Conservation (phyloP, 305 asterid species). For the Fraxinus velutina region DNA sequence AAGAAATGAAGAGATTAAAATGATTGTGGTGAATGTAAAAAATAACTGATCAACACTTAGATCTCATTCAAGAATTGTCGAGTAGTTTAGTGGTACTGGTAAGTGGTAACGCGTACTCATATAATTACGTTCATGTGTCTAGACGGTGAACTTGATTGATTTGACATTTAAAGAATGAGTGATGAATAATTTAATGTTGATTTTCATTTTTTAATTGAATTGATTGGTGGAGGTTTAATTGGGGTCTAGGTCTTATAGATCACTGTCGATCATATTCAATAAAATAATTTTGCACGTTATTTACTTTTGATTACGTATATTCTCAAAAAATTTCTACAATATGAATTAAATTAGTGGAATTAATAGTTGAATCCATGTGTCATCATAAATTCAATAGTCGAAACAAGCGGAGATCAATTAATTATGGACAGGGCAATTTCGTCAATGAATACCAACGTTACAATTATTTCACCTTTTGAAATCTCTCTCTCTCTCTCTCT, state of each 20-base stretch:
- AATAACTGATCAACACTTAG: too few species aligned
- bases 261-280: too few species aligned
- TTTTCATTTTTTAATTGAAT: too few species aligned
- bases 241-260: too few species aligned
- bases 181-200: too few species aligned
- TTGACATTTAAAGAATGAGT: neutral
- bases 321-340: too few species aligned
- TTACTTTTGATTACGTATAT: too few species aligned
- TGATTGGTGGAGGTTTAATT: too few species aligned
- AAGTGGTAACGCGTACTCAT: neutral
- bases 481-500: neutral
- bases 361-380: neutral
- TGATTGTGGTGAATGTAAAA: neutral
- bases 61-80: neutral
- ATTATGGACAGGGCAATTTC: conserved; percentile 1
- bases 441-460: conserved; percentile 14
- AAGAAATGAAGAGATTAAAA: neutral
- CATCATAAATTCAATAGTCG: neutral
- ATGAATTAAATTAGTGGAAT: too few species aligned
- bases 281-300: too few species aligned
- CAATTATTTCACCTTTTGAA: neutral
- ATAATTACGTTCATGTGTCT: too few species aligned
- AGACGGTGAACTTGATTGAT: neutral
- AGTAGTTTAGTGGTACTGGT: too few species aligned
- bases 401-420: neutral